Conservation (phyloP, 176 grass and related monocot genomes). For the Raddia guianensis region DNA sequence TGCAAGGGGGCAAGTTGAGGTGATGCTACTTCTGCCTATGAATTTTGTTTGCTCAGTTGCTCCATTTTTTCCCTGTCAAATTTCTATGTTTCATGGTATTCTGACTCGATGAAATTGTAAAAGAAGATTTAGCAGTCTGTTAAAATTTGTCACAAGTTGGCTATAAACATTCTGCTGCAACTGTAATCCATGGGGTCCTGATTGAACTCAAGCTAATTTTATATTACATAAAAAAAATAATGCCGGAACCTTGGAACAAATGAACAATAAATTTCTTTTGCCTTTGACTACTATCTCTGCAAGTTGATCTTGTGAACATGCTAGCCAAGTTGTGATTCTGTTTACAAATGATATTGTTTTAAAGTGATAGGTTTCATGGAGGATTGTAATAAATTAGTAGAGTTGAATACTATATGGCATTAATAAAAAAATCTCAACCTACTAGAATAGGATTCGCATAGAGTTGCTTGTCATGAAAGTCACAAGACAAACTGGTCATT, state of each 20-base stretch:
- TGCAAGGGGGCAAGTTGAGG: constrained; percentile 73
- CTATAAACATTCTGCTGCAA: neutral
- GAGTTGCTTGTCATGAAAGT: constrained; percentile 10
- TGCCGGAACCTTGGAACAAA: neutral
- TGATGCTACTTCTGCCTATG: constrained; percentile 24
- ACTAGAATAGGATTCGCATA: neutral
- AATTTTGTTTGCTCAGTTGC: neutral
- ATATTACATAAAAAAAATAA: neutral
- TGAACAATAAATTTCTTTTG: neutral
- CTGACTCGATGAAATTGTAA: neutral
- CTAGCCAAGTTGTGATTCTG: constrained; percentile 19
- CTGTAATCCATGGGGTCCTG: neutral
- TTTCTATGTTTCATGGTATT: neutral
- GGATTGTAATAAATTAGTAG: constrained; percentile 20
- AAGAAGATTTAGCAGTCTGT: neutral
- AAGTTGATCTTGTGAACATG: constrained; percentile 36
- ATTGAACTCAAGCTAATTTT: neutral
- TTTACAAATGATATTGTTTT: neutral
- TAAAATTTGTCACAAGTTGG: neutral
- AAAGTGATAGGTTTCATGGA: neutral
- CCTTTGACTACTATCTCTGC: constrained; percentile 28
- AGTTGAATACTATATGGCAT: neutral
- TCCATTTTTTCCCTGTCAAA: neutral
- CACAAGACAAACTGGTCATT: neutral
- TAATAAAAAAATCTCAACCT: constrained; percentile 6